Evolutionary conservation across 805 yeast genomes (phyloP).

Genomic region (Candida anglica): DNA sequence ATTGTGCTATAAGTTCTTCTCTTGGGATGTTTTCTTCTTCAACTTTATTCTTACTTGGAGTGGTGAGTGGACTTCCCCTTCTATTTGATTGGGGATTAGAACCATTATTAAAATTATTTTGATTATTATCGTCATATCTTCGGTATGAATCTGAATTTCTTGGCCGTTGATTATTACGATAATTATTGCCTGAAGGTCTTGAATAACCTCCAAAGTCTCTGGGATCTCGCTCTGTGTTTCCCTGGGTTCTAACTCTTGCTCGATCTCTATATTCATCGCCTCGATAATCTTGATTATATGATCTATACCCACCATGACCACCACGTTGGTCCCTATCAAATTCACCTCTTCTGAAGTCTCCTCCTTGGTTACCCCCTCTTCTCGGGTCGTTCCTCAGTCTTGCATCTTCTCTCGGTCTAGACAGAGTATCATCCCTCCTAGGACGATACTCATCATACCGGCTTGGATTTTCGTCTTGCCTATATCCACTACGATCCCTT

Average conservation of each 20-base stretch:
- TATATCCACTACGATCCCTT: no score
- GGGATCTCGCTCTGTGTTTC: constrained; percentile 2
- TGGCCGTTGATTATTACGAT: no score
- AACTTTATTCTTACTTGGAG: no score
- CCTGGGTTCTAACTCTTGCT: neutral
- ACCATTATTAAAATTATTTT: no score
- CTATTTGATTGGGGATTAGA: no score
- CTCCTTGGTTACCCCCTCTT: constrained; percentile 12
- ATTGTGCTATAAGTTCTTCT: constrained; percentile 17
- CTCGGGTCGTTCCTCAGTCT: no score
- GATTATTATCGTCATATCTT: no score
- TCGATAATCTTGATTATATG: no score
- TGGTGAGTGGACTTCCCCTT: no score
- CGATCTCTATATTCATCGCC: constrained; percentile 1
- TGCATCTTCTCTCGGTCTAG: no score
- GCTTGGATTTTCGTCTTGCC: constrained; percentile 4
- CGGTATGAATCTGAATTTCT: no score
- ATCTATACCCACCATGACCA: neutral
- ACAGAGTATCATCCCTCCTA: no score
- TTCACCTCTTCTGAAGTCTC: constrained; percentile 9
- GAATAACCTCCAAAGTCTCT: constrained; percentile 1
- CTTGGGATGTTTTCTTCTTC: constrained; percentile 6
- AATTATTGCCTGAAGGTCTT: neutral
- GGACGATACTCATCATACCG: constrained; percentile 6
- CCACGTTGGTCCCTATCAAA: constrained; percentile 12